Percentiles rank a stretch among this genome's conserved stretches.
phyloP scores from a whole-genome alignment of 2,329 filamentous ascomycete genomes.

The Trichophyton simii region DNA sequence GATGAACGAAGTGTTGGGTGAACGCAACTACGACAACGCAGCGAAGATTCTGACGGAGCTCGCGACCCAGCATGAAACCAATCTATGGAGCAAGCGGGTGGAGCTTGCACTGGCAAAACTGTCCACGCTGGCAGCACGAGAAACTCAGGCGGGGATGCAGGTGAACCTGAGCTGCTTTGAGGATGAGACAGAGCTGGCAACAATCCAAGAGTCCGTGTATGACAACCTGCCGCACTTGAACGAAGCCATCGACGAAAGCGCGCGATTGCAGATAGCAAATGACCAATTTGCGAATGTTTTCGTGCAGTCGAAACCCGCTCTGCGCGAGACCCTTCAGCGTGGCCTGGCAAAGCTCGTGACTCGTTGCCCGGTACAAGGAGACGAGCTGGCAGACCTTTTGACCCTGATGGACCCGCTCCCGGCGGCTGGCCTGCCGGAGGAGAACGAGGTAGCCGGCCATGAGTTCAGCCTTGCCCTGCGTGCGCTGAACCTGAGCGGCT shows the following conservation, averaged over 20 bases:
- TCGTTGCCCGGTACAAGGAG: slow-evolving; percentile 52
- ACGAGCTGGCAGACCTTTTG: slow-evolving; percentile 50
- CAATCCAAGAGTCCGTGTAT: slow-evolving; percentile 69
- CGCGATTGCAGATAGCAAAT: slow-evolving; percentile 63
- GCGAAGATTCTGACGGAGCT: slow-evolving; percentile 57
- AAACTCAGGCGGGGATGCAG: slow-evolving; percentile 19
- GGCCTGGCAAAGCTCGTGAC: slow-evolving; percentile 57
- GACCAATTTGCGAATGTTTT: slow-evolving; percentile 48
- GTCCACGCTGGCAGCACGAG: slow-evolving; percentile 53
- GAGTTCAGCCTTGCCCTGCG: slow-evolving; percentile 66
- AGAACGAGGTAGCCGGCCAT: slow-evolving; percentile 36
- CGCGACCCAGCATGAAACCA: slow-evolving; percentile 58
- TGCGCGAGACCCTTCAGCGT: slow-evolving; percentile 59
- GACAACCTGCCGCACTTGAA: slow-evolving; percentile 57
- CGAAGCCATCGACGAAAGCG: slow-evolving; percentile 64
- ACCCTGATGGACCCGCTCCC: slow-evolving; percentile 57
- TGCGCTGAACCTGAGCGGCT: slow-evolving; percentile 39
- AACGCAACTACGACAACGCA: slow-evolving; percentile 62
- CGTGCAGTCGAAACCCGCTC: slow-evolving; percentile 48
- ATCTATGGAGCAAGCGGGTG: slow-evolving; percentile 87
- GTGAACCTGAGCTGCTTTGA: slow-evolving; percentile 45
- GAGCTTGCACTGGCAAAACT: slow-evolving; percentile 84
- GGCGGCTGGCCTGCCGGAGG: slow-evolving; percentile 33
- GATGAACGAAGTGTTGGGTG: slow-evolving; percentile 81
- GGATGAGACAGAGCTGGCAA: slow-evolving; percentile 53